Base-by-base conservation (phyloP, 805 yeast species). In the Wickerhamiella sergipiensis region DNA sequence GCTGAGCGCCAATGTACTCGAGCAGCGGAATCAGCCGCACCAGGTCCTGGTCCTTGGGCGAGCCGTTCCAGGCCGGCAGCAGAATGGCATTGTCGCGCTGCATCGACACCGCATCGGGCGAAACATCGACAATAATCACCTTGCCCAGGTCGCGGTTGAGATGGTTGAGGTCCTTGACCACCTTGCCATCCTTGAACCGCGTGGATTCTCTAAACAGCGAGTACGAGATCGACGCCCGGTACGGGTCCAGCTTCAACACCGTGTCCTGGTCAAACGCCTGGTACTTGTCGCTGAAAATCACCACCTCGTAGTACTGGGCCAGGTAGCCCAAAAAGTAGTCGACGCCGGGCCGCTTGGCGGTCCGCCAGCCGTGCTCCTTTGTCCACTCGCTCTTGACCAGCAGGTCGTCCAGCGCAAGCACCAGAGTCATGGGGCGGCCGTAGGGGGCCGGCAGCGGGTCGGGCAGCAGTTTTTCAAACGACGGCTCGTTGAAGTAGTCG, bases 331-430 rank as follows among this genome's bases (percentile, higher is more conserved):
- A 72, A 71, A 92, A 92, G 73, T 92, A 92, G 68, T 94, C 98
- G 54, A 87, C 81, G 55, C 98, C 99, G 33, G 98, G 97, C 72
- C 99, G 86, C 74, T 92, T 92, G 29, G 95, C 97, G 15, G 97
- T 90, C 71, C 92, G 82, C 99, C 99, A 92, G 50, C 98, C 98
- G 64, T 79, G 75, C 67, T 85, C 80, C 58, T 86, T 79, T 52
- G 85, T 78, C 98, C 98, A 92, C 55, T 83, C 85, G 40, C 95
- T 81, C 66, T 92, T 96, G 52, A 90, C 79, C 63, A 92, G 75
- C 53, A 92, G 71, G 62, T 92, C 98, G 61, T 92, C 98, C 61
- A 92, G 75, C 29, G 85, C 81, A 59, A 92, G 67, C 7, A 92
- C 97, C 57, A 92, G 73, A 2, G 99, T 92, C 64, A 85, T 69